Base-by-base conservation (phyloP, 192 early-diverging fungal genomes). In the Mortierella hygrophila region DNA sequence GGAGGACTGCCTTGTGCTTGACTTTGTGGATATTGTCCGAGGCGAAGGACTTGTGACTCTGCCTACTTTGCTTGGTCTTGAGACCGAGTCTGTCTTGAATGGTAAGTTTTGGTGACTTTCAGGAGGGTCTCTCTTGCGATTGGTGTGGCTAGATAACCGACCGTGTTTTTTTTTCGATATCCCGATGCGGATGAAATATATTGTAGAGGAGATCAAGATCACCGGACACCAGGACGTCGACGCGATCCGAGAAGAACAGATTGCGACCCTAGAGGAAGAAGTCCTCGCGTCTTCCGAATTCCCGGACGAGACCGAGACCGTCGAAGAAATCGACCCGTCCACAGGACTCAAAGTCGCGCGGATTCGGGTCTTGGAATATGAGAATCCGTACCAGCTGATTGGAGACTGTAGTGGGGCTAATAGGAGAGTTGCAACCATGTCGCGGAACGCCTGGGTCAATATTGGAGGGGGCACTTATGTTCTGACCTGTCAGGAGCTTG, bases 21-120 rank as follows among this genome's bases (percentile, higher is more conserved):
- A 99, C 79, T 95, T 98, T 89, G 93, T 96, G 57, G 97, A 99
- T 81, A 89, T 89, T n/a, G 90, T 96, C 57, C 78, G 87, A 44
- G 74, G 78, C 13, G 82, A 79, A 16, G 83, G 89, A 8, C 88
- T 95, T 9, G 88, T 94, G 38, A 97, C 94, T 0, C 75, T 95
- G 47, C 97, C 98, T 4, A 95, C 95, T 20, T 88, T 99, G 38
- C 83, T 97, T 15, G 98, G 98, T 6, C 85, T 99, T 72, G 90
- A 95, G 44, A 89, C 93, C 15, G 86, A 82, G 13, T 82, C 91
- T 54, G 82, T 90, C 40, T 70, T 94, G 41, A 82, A 92, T 6
- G 88, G 93, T 89, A 86, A 69, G 88, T 32, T 1, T 47, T 20
- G 5, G 15, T 41, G n/a, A 23, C 41, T 13, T 1, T 46, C 44